These are phyloP conservation scores for Fusarium beomiforme DNA, from an alignment of 2,329 filamentous ascomycete genomes.

Conservation along the genomic window DNA sequence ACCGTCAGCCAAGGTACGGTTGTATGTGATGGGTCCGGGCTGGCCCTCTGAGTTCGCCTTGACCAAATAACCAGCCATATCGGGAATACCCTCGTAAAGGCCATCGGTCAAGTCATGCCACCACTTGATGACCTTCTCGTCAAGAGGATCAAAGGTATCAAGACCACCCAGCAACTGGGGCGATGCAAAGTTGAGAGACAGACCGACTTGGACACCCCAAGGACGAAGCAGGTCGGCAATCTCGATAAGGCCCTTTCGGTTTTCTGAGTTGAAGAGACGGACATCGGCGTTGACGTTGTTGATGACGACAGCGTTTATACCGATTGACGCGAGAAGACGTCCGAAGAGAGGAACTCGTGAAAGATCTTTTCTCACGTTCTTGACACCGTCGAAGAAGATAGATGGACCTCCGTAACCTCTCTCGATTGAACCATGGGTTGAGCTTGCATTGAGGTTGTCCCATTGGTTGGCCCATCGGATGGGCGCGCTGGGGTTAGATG, in stretches of 20 bases:
- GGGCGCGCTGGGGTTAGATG: slow-evolving; percentile 66
- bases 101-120: slow-evolving; percentile 69
- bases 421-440: slow-evolving; percentile 65
- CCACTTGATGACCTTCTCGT: slow-evolving; percentile 67
- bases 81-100: slow-evolving; percentile 70
- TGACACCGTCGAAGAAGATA: slow-evolving; percentile 71
- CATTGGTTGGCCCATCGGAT: slow-evolving; percentile 79
- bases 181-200: slow-evolving; percentile 75
- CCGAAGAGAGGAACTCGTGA: slow-evolving; percentile 70
- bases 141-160: slow-evolving; percentile 72
- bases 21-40: slow-evolving; percentile 75
- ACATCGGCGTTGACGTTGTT: slow-evolving; percentile 80
- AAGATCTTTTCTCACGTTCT: slow-evolving; percentile 63
- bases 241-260: slow-evolving; percentile 68
- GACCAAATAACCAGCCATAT: slow-evolving; percentile 74
- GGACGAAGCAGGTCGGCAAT: slow-evolving; percentile 74
- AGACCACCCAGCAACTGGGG: slow-evolving; percentile 66
- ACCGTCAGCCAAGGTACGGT: slow-evolving; percentile 67
- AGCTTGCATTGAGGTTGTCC: slow-evolving; percentile 71
- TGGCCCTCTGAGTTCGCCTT: slow-evolving; percentile 80
- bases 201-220: slow-evolving; percentile 71
- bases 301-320: slow-evolving; percentile 72
- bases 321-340: slow-evolving; percentile 72
- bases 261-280: slow-evolving; percentile 61
- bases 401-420: slow-evolving; percentile 74